phyloP scores from a whole-genome alignment of 768 basidiomycete genomes.

The Leucosporidium yakuticum region DNA sequence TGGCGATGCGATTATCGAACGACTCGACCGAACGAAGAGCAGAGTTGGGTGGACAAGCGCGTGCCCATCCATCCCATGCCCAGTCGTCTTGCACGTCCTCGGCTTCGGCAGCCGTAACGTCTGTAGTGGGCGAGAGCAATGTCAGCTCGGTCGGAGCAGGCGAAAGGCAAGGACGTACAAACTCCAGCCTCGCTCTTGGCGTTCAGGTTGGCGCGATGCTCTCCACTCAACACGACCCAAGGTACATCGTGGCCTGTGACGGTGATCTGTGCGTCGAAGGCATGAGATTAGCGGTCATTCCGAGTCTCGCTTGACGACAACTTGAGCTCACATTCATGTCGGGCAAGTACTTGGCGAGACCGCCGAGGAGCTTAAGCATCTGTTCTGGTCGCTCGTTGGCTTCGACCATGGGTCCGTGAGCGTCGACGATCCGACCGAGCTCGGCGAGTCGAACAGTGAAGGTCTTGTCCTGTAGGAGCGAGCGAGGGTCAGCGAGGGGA shows the following conservation, averaged over 20 bases:
- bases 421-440: constrained; percentile 3
- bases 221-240: constrained; percentile 26
- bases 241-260: constrained; percentile 30
- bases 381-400: constrained; percentile 18
- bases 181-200: constrained; percentile 16
- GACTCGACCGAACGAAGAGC: constrained; percentile 12
- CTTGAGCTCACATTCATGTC: constrained; percentile 33
- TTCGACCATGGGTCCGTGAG: constrained; percentile 20
- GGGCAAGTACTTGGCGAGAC: constrained; percentile 30
- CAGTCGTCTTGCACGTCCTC: constrained; percentile 11
- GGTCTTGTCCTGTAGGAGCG: constrained; percentile 12
- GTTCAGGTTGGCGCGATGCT: constrained; percentile 10
- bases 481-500: no score
- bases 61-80: constrained; percentile 28
- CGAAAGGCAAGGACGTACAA: not conserved
- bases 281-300: not conserved
- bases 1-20: constrained; percentile 15
- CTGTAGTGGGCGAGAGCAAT: not conserved
- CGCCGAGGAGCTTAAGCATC: constrained; percentile 25
- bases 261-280: not conserved
- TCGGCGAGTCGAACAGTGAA: constrained; percentile 33
- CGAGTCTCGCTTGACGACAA: not conserved
- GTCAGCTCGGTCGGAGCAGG: not conserved
- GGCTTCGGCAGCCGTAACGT: not conserved
- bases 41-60: constrained; percentile 30